Conservation (phyloP, 1,139 yeast species). For the Yamadazyma sp. region DNA sequence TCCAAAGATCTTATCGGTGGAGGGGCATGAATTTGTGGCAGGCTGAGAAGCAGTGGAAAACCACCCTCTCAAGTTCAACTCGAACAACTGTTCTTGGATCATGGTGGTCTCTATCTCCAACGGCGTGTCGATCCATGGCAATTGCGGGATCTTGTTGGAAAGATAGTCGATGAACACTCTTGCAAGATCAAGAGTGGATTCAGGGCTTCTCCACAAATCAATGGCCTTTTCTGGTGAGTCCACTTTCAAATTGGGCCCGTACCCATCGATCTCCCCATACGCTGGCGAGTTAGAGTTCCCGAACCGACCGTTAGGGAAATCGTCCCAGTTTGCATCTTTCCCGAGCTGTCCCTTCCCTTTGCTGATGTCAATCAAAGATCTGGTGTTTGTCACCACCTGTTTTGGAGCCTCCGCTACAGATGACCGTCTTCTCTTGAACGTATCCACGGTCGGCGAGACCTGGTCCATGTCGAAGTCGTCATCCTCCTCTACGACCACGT, state of each 20-base stretch:
- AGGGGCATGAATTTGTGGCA: conserved; percentile 73
- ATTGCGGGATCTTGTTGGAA: conserved; percentile 68
- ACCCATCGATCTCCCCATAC: conserved; percentile 96
- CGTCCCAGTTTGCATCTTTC: conserved; percentile 97
- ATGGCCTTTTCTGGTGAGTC: conserved; percentile 65
- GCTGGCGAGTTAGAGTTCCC: conserved; percentile 98
- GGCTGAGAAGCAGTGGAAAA: conserved; percentile 97
- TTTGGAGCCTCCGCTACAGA: conserved; percentile 38
- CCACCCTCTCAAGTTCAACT: conserved; percentile 70
- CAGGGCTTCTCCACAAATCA: conserved; percentile 83
- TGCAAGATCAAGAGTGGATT: conserved; percentile 59
- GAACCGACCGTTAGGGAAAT: conserved; percentile 95
- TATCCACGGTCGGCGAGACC: background rate
- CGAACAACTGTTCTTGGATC: conserved; percentile 86
- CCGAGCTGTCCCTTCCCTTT: conserved; percentile 85
- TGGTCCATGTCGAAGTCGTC: conserved; percentile 16
- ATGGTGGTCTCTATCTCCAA: conserved; percentile 87
- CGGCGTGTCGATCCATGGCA: conserved; percentile 92
- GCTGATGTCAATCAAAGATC: conserved; percentile 70
- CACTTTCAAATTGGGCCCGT: conserved; percentile 86
- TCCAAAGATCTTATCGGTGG: conserved; percentile 86
- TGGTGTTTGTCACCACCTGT: conserved; percentile 32
- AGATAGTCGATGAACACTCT: conserved; percentile 71
- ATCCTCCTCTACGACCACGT: conserved; percentile 26
- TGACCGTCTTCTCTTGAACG: conserved; percentile 39